phyloP scores from a whole-genome alignment of 2,329 filamentous ascomycete genomes.

The Claviceps maximensis region DNA sequence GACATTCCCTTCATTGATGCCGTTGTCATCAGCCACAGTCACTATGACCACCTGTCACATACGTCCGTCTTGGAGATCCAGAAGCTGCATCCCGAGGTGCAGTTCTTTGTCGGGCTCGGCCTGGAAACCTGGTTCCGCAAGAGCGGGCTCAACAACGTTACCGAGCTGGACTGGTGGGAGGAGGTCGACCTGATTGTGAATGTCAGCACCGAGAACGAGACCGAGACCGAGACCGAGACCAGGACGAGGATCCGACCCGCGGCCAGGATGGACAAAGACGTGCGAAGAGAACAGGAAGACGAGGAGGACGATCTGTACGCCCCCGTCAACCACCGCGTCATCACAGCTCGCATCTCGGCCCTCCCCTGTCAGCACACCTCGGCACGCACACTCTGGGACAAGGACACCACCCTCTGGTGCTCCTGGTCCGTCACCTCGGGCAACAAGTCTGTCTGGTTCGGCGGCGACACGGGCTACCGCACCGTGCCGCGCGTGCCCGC shows the following conservation, averaged over 20 bases:
- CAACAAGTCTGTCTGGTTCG: conserved; percentile 74
- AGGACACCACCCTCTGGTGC: conserved; percentile 68
- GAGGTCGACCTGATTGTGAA: conserved; percentile 61
- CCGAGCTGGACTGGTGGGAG: conserved; percentile 94
- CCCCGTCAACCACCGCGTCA: conserved; percentile 28
- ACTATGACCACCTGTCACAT: conserved; percentile 85
- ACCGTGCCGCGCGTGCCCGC: conserved; percentile 52
- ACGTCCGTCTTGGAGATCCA: conserved; percentile 59
- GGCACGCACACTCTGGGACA: conserved; percentile 55
- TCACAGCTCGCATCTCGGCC: conserved; percentile 61
- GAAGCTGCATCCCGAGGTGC: conserved; percentile 58
- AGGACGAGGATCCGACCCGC: too few species aligned
- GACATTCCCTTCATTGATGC: conserved; percentile 68
- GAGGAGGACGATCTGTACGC: conserved; percentile 13
- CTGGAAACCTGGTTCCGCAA: conserved; percentile 70
- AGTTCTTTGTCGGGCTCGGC: conserved; percentile 80
- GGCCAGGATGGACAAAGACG: too few species aligned
- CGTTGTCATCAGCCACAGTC: conserved; percentile 75
- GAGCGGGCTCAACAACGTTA: conserved; percentile 60
- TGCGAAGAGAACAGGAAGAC: conserved; percentile 6
- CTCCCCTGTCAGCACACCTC: conserved; percentile 77
- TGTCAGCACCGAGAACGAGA: conserved; percentile 24
- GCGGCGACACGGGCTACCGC: conserved; percentile 82
- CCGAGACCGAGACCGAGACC: too few species aligned
- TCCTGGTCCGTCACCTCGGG: conserved; percentile 70